phyloP scores from a whole-genome alignment of 2,329 filamentous ascomycete species.

The Tolypocladium endophyticum region DNA sequence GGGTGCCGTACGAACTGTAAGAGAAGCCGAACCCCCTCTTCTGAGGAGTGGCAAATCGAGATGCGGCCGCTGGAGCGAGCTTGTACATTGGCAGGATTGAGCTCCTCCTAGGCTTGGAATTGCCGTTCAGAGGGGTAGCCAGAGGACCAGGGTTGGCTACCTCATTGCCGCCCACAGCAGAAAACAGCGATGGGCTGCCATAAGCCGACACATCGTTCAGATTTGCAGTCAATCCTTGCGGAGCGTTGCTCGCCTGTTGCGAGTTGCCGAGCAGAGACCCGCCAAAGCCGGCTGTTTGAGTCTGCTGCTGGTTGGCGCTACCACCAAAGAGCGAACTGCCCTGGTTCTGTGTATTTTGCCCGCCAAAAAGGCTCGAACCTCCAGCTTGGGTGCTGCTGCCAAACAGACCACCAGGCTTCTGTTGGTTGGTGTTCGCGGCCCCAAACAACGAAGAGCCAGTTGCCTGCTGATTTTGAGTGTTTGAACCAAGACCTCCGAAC shows the following conservation, averaged over 20 bases:
- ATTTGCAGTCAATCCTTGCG: conserved; percentile 63
- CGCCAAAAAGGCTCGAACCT: conserved; percentile 45
- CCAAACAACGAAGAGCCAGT: conserved; percentile 42
- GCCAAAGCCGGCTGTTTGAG: conserved; percentile 29
- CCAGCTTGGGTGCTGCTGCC: conserved; percentile 33
- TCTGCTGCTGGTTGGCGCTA: conserved; percentile 37
- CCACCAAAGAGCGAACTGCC: conserved; percentile 34
- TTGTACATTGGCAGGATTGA: conserved; percentile 80
- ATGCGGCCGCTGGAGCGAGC: conserved; percentile 69
- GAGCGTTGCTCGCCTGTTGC: conserved; percentile 37
- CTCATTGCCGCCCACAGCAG: conserved; percentile 54
- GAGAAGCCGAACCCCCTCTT: conserved; percentile 86
- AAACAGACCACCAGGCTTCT: conserved; percentile 40
- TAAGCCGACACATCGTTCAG: conserved; percentile 81
- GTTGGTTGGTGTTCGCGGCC: conserved; percentile 19
- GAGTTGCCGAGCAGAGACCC: conserved; percentile 50
- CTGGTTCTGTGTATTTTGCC: conserved; percentile 32
- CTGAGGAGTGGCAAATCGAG: conserved; percentile 72
- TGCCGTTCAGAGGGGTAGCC: conserved; percentile 75
- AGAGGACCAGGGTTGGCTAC: conserved; percentile 72
- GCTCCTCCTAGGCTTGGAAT: conserved; percentile 63
- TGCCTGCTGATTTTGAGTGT: conserved; percentile 25
- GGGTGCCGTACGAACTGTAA: conserved; percentile 84
- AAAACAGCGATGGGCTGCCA: conserved; percentile 78
- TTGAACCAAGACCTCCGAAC: conserved; percentile 28